phyloP scores from a whole-genome alignment of 2,329 filamentous ascomycete genomes.

The Ceratocystis albifundus region DNA sequence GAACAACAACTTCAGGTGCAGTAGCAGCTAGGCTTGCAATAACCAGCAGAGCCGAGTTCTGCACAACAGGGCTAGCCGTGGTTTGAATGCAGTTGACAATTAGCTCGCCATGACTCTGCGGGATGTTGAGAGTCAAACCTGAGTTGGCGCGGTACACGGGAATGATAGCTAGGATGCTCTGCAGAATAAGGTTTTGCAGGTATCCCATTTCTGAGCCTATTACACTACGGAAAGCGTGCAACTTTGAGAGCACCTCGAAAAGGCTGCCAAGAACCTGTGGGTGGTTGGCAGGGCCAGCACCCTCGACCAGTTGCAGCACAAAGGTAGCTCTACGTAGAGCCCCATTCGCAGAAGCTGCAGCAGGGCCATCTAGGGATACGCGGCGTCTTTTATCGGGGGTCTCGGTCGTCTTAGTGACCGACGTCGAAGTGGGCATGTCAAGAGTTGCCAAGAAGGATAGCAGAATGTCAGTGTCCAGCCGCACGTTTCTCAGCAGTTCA shows the following conservation, averaged over 20 bases:
- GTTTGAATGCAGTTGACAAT: constrained; percentile 91
- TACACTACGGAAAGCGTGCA: constrained; percentile 72
- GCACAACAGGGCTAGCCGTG: constrained; percentile 82
- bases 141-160: constrained; percentile 56
- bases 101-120: constrained; percentile 73
- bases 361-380: constrained; percentile 20
- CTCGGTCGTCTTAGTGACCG: constrained; percentile 44
- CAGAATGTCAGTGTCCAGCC: constrained; percentile 63
- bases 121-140: constrained; percentile 50
- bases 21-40: constrained; percentile 78
- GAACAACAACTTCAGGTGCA: constrained; percentile 80
- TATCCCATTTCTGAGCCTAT: constrained; percentile 82
- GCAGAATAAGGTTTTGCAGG: constrained; percentile 71
- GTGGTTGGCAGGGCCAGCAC: constrained; percentile 62
- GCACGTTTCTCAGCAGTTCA: constrained; percentile 60
- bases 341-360: constrained; percentile 28
- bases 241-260: constrained; percentile 73
- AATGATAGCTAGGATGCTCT: constrained; percentile 73
- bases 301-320: constrained; percentile 78
- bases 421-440: constrained; percentile 60
- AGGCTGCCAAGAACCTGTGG: constrained; percentile 65
- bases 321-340: constrained; percentile 69
- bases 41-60: constrained; percentile 78
- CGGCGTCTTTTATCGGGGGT: constrained; percentile 58
- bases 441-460: constrained; percentile 61